Percentiles rank a stretch among this genome's conserved stretches.
These are phyloP conservation scores for Colletotrichum tropicale DNA, from an alignment of 2,329 filamentous ascomycete species.

Conservation along the genomic window DNA sequence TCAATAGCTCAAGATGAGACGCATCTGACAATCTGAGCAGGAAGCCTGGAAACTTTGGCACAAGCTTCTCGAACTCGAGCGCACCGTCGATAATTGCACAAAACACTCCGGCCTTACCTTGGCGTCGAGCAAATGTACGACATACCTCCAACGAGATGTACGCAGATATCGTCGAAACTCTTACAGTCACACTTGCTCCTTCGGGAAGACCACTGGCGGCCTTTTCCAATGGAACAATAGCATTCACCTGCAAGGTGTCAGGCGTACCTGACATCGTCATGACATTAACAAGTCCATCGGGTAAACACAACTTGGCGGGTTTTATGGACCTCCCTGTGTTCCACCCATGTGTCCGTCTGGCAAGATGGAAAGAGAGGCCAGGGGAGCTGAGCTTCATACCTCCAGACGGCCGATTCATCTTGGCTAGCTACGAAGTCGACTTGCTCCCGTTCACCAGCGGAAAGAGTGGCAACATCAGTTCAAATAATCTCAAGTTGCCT, in stretches of 20 bases:
- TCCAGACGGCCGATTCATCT: constrained; percentile 90
- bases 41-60: constrained; percentile 40
- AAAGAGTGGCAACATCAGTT: constrained; percentile 57
- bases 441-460: constrained; percentile 74
- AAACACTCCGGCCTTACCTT: constrained; percentile 70
- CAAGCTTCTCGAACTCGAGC: constrained; percentile 41
- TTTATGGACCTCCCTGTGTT: constrained; percentile 91
- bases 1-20: not conserved
- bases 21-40: constrained; percentile 29
- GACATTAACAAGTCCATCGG: constrained; percentile 78
- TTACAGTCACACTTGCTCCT: constrained; percentile 86
- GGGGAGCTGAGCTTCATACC: constrained; percentile 96
- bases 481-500: constrained; percentile 77
- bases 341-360: constrained; percentile 90
- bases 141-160: constrained; percentile 98
- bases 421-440: constrained; percentile 94
- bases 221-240: constrained; percentile 89
- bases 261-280: constrained; percentile 91
- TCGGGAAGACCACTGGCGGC: constrained; percentile 88
- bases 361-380: constrained; percentile 86
- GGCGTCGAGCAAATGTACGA: constrained; percentile 88
- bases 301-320: constrained; percentile 75
- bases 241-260: constrained; percentile 93
- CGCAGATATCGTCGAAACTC: constrained; percentile 90
- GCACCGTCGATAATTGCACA: constrained; percentile 45